Evolutionary conservation across 192 early-diverging fungal genomes (phyloP), one percentile per base, ranked within the genome.

Genomic region (Mortierella hygrophila): DNA sequence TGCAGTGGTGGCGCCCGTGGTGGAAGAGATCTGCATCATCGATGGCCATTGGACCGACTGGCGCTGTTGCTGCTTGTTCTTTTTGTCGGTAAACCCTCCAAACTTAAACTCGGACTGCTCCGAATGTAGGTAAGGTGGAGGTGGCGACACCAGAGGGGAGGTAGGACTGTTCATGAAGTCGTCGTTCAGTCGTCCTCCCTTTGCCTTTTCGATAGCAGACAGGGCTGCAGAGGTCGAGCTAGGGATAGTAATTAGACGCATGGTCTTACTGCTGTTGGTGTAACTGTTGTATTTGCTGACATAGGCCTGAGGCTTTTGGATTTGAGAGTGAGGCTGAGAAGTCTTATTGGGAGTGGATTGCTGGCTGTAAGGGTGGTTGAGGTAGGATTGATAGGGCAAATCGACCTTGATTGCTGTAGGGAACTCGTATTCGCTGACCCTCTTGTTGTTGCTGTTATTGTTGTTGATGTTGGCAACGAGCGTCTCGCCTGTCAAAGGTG

Each of bases 81-180:
- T 81, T 9, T 15, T 60, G 54, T 81, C 80, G 26, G 37, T 40
- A 55, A 65, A 65, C 3, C n/a, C 29, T 15, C 60, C 60, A 13
- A 65, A 32, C 60, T 65, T 47, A 16, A 32, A 13, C 4, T 76
- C 81, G 20, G 70, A 55, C 26, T 76, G 70, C 18, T 72, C 74
- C 32, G 77, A 72, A 42, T 57, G 74, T 52, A 79, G 77, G 57
- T 85, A 85, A 60, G 82, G 82, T n/a, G 82, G 82, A 52, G 82
- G 82, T 54, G 82, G 82, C n/a, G 82, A 83, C 72, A 75, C 72
- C n/a, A 82, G 49, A 7, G 77, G 82, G 20, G 77, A 85, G 21
- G 74, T 79, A 1, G 82, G 82, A 32, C 77, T 79, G 41, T 63
- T 38, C 26, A 85, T 18, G 63, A 54, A 13, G 6, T 72, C 55